Evolutionary conservation across 352 stramenopile species (phyloP).

Genomic region (Pythium brassicae): DNA sequence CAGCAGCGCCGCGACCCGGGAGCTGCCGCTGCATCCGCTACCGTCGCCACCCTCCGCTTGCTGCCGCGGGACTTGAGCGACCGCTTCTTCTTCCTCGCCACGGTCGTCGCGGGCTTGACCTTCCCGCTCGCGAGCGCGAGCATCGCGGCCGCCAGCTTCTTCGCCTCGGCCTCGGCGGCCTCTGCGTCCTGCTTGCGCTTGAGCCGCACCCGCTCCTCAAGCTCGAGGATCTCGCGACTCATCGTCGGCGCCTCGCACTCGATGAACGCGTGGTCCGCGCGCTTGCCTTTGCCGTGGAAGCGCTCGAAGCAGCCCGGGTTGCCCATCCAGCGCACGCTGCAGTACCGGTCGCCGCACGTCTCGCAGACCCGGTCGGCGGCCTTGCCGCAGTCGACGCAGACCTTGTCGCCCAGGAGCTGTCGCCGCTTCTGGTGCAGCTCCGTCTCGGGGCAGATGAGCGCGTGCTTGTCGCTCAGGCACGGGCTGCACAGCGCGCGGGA

Average conservation of each 20-base stretch:
- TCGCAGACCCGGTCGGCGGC: conserved; percentile 59
- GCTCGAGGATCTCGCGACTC: conserved; percentile 38
- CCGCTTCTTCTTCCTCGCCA: conserved; percentile 27
- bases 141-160: conserved; percentile 39
- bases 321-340: conserved; percentile 81
- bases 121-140: conserved; percentile 14
- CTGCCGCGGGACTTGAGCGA: conserved; percentile 4
- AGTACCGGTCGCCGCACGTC: conserved; percentile 73
- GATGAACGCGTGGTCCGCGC: conserved; percentile 47
- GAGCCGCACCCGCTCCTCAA: conserved; percentile 50
- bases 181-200: conserved; percentile 56
- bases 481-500: conserved; percentile 43
- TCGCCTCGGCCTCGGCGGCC: conserved; percentile 45
- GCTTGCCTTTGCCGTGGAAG: conserved; percentile 72
- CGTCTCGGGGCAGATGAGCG: conserved; percentile 55
- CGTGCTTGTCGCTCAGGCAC: conserved; percentile 47
- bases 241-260: conserved; percentile 25
- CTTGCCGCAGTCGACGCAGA: conserved; percentile 78
- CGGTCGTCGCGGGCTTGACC: conserved; percentile 13
- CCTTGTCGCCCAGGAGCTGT: conserved; percentile 45
- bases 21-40: background rate
- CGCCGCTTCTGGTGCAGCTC: conserved; percentile 43
- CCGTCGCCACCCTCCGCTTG: background rate
- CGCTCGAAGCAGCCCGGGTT: conserved; percentile 81
- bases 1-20: conserved; percentile 14